Base-by-base conservation (phyloP, 2,329 filamentous ascomycete species). In the Byssothecium circinans region DNA sequence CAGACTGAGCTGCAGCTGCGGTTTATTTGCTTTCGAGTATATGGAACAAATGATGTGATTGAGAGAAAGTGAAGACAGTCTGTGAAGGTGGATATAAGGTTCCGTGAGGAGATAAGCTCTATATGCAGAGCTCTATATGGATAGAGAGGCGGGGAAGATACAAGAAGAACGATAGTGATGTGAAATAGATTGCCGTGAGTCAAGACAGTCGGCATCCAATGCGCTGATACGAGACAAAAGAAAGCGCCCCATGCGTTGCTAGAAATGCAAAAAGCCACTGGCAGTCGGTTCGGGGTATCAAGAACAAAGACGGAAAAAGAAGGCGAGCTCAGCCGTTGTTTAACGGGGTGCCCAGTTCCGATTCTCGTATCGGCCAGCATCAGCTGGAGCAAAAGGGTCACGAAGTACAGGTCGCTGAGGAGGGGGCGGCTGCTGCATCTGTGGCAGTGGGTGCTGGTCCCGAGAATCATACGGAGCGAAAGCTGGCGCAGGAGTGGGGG, bases 281-380 rank as follows among this genome's bases (percentile, higher is more conserved):
- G 10, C 10, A 6, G 23, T 41, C 19, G 30, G 8, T 33, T 22
- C 33, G 27, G 47, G 47, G 47, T 50, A 50, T 50, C 47, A 45
- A 43, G 45, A 20, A 23, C 39, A 14, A 14, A 17, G 43, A 45
- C 35, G 11, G 29, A 46, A 43, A 43, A 17, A 18, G 14, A 17
- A 29, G 8, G 19, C 14, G 17, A 12, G 17, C 29, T 33, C 27
- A 30, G n/a, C n/a, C n/a, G n/a, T n/a, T n/a, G n/a, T n/a, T 22
- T 43, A 52, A 8, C 47, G 51, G 12, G 51, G 49, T 23, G 49
- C 43, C 60, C 64, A 69, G 43, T 53, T 53, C 25, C 60, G 53
- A 27, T 56, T 58, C 30, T 67, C 64, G 44, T 64, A 63, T 17
- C 62, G 53, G 17, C 47, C 15, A 8, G 51, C 19, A 4, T 57